These are phyloP conservation scores for Cryptococcus hybrid DNA, from an alignment of 1,284 basidiomycete species.

Conservation along the genomic window DNA sequence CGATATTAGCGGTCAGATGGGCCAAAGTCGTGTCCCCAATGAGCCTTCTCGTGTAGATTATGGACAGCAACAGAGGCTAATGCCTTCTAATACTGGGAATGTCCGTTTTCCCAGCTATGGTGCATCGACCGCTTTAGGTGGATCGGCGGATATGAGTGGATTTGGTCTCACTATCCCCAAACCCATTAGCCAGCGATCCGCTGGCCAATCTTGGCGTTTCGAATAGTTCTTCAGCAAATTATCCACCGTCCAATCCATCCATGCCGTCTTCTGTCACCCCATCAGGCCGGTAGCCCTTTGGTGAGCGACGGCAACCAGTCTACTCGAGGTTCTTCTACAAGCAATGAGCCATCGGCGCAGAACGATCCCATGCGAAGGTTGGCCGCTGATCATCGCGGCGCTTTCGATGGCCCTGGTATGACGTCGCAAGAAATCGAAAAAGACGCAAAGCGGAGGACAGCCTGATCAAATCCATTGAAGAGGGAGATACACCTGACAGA, in stretches of 20 bases:
- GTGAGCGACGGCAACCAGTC: background rate
- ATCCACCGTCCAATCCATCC: background rate
- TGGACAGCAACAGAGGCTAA: too few relatives aligned
- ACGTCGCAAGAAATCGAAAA: conserved; percentile 30
- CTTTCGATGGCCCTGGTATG: conserved; percentile 16
- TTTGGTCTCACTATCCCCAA: conserved; percentile 19
- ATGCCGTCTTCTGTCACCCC: background rate
- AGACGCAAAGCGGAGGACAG: conserved; percentile 29
- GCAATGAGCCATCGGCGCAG: background rate
- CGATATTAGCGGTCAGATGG: background rate
- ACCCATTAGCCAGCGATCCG: background rate
- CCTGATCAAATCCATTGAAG: conserved; percentile 26
- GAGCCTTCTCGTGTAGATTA: background rate
- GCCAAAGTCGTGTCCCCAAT: background rate
- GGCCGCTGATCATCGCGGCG: background rate
- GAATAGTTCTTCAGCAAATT: background rate
- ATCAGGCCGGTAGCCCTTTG: background rate
- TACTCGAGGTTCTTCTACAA: too few relatives aligned
- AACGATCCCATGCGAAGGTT: background rate
- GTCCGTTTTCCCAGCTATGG: too few relatives aligned
- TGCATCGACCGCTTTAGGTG: too few relatives aligned
- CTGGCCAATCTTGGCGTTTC: background rate
- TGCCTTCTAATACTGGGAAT: too few relatives aligned
- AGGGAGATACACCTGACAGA: conserved; percentile 24
- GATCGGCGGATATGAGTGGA: conserved; percentile 3